Conservation (phyloP, 495 filamentous ascomycete species). For the Penicillium lagena region DNA sequence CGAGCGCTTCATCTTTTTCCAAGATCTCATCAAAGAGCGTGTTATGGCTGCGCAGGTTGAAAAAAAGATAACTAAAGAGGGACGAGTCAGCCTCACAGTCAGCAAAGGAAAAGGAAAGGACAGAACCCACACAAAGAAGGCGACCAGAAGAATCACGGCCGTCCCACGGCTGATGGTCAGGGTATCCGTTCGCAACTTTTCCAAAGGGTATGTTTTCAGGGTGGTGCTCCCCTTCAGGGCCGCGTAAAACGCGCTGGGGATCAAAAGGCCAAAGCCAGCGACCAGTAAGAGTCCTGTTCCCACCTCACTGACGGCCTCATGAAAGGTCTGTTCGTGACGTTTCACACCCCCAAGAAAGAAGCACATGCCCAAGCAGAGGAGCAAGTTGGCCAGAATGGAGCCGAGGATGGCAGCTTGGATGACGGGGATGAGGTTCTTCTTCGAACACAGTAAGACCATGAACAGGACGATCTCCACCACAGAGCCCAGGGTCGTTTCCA, state of each 20-base stretch:
- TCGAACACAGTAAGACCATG: slow-evolving; percentile 56
- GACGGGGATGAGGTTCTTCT: slow-evolving; percentile 51
- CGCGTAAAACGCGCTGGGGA: slow-evolving; percentile 71
- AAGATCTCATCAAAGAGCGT: slow-evolving; percentile 69
- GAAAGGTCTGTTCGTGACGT: slow-evolving; percentile 60
- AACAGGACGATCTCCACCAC: slow-evolving; percentile 81
- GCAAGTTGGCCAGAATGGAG: slow-evolving; percentile 71
- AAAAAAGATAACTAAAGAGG: slow-evolving; percentile 58
- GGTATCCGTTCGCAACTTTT: slow-evolving; percentile 41
- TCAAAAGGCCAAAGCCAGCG: slow-evolving; percentile 73
- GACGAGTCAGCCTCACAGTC: slow-evolving; percentile 5
- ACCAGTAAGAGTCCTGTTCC: slow-evolving; percentile 75
- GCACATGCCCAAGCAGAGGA: slow-evolving; percentile 68
- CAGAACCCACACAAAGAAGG: slow-evolving; percentile 52
- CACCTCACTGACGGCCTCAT: slow-evolving; percentile 72
- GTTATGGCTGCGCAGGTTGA: slow-evolving; percentile 79
- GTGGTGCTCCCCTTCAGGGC: slow-evolving; percentile 44
- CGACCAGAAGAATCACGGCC: slow-evolving; percentile 70
- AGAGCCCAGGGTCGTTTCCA: slow-evolving; percentile 71
- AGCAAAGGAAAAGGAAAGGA: too few species aligned
- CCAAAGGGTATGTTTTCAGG: slow-evolving; percentile 14
- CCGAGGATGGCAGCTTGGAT: slow-evolving; percentile 81
- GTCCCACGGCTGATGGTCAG: slow-evolving; percentile 68
- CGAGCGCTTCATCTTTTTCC: slow-evolving; percentile 62
- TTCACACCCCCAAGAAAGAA: slow-evolving; percentile 72